Evolutionary conservation across 495 filamentous ascomycete species (phyloP), one percentile per base, ranked within the genome.

Genomic region (Penicillium crystallinum): DNA sequence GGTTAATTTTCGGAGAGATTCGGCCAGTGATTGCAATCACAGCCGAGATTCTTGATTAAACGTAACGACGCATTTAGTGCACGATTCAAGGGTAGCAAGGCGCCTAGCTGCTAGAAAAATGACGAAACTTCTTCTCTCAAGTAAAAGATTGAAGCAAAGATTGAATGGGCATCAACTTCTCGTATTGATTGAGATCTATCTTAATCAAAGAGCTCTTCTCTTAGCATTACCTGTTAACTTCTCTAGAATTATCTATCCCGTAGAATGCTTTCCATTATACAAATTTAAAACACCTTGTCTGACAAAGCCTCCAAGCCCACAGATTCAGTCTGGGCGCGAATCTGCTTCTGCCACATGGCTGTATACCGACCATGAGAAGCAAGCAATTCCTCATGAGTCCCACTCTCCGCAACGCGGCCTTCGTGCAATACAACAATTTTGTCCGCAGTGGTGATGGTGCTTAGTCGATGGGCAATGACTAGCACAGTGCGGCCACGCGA

Each of bases 321-420:
- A 22, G 37, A 40, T n/a, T 40, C 37, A n/a, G 19, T 40, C 11
- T 40, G 37, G 5, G 37, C 37, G 12, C 37, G 37, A 23, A 40
- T 86, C 62, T 93, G 89, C 68, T 89, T 89, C 61, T 78, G 76
- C 89, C 89, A 93, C 89, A 93, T 93, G 19, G 74, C 79, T 14
- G 81, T 76, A 60, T 93, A 93, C 29, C 81, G 73, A 12, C 86
- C 87, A 6, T 83, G 80, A 31, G 71, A 59, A 6, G 76, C 80
- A 1, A 93, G 1, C 91, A 40, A 19, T 12, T 40, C 11, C 5
- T 40, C 37, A 23, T 40, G 37, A 5, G 37, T 40, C 1, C 37
- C 37, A 40, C 19, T 23, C 12, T 40, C 37, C 0, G 37, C 37
- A 1, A 40, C 37, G 5, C 37, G 37, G 21, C 37, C 37, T n/a